Base-by-base conservation (phyloP, 352 stramenopile genomes). In the Pythium guiyangense region DNA sequence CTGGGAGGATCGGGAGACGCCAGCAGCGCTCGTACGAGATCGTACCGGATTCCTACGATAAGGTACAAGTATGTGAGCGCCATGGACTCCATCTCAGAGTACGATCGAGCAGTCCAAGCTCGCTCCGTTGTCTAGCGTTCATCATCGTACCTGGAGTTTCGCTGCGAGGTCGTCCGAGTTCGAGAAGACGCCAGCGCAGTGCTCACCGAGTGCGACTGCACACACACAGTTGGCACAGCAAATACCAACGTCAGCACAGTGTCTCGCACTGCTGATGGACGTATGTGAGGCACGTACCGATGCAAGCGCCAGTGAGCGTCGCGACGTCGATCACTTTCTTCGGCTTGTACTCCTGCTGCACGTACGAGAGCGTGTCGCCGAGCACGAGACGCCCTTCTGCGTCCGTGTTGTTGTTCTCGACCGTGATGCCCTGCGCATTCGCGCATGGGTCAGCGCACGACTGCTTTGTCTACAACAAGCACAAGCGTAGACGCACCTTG, bases 311-410 rank as follows among this genome's bases (percentile, higher is more conserved):
- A 25, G 92, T 98, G 27, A 98, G 77, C 42, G 95, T 98, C 34
- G 92, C 93, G 20, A 97, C 86, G 59, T 98, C 92, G 54, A 98
- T 90, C 52, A 98, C 67, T n/a, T 86, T 92, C 64, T 97, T 85
- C 9, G 90, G 85, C 45, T 86, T 87, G 76, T 92, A 92, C 59
- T 89, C 64, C 64, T 94, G 78, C 70, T 96, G 77, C 56, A 96
- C 71, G 63, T 92, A 96, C 53, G 90, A 91, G 54, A 97, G 77
- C 47, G 89, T 74, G 53, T 98, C 92, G 26, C 75, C 92, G 31
- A 98, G 76, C 53, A 97, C 89, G 29, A 98, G 73, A 6, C 92
- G 86, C 0, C 92, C 92, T 62, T 98, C 92, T 27, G 92, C 92
- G 54, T 98, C 92, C 49, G 90, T 96, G 60, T 97, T 97, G 74